A percentile compares a stretch with the other conserved stretches of the same genome.
These are phyloP conservation scores for Domatiomyces catenatus DNA, from an alignment of 2,329 filamentous ascomycete species.

Conservation along the genomic window DNA sequence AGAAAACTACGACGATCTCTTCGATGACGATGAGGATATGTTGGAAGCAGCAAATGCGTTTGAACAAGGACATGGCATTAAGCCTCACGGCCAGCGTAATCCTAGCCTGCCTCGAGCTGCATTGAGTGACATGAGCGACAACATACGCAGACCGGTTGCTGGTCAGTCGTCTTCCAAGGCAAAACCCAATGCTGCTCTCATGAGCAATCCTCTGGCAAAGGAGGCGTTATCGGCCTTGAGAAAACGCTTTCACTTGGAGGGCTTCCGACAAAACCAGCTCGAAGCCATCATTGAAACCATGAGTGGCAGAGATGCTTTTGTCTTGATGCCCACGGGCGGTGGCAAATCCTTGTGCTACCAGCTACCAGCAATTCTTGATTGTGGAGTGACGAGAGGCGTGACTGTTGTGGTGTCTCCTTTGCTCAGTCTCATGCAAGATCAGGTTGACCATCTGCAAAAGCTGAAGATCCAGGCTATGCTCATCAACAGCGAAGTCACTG, in stretches of 20 bases:
- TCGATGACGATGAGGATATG: slow-evolving; percentile 31
- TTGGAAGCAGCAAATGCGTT: slow-evolving; percentile 19
- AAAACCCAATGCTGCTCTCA: slow-evolving; percentile 25
- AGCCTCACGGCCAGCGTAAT: background rate
- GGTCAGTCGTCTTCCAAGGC: background rate
- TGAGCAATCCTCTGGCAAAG: slow-evolving; percentile 64
- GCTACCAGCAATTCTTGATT: slow-evolving; percentile 67
- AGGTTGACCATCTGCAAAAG: slow-evolving; percentile 65
- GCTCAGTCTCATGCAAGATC: slow-evolving; percentile 92
- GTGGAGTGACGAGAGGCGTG: slow-evolving; percentile 67
- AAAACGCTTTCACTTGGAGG: slow-evolving; percentile 66
- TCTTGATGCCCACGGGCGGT: slow-evolving; percentile 94
- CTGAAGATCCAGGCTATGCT: slow-evolving; percentile 64
- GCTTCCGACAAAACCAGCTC: slow-evolving; percentile 80
- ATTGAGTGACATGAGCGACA: slow-evolving; percentile 14
- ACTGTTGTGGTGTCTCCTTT: slow-evolving; percentile 92
- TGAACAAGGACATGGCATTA: background rate
- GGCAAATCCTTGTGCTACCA: slow-evolving; percentile 97
- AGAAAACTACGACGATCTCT: slow-evolving; percentile 29
- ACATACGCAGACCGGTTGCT: slow-evolving; percentile 18
- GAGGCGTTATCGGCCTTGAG: slow-evolving; percentile 71
- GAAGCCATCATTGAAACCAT: slow-evolving; percentile 93
- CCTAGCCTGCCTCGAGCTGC: slow-evolving; percentile 1
- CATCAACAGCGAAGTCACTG: slow-evolving; percentile 61
- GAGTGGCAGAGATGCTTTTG: slow-evolving; percentile 73